Base-by-base conservation (phyloP, 2,329 filamentous ascomycete species). In the Ophiostoma perfectum region DNA sequence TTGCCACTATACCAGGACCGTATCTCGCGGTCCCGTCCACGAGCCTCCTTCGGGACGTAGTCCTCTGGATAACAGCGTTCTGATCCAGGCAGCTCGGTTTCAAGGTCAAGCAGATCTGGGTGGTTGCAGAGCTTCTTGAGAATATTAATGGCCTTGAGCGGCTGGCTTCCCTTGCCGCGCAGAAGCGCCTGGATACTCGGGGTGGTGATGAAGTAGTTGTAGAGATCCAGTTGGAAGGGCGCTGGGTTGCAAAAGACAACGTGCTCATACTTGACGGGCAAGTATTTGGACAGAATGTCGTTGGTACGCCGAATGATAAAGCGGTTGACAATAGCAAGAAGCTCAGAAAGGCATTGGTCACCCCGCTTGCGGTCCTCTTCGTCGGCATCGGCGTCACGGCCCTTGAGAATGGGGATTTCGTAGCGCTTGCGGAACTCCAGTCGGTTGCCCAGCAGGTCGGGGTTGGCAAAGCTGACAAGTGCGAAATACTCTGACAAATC, bases 71-170 rank as follows among this genome's bases (percentile, higher is more conserved):
- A 95, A 73, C 86, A 86, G 41, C 87, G 77, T 74, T 99, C 93
- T 69, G 90, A 93, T 4, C 95, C 95, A 0, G 94, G 93, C 42
- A 99, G 81, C 76, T 99, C 95, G 0, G 87, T 86, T 0, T 89
- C 82, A 1, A 98, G 83, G 70, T 93, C 91, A 45, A 99, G 86
- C 3, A 99, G 85, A 76, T 99, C 95, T 0, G 95, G 95, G 74
- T 99, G 95, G 74, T 99, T 99, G 82, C 96, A 99, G 14, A 99
- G 88, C 78, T 99, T 99, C 80, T 99, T 99, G 75, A 99, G 84
- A 73, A 99, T 88, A 63, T 92, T 93, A 77, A 99, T 99, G 7
- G 95, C 95, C 78, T 98, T 98, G 64, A 99, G 83, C 1, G 95
- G 95, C 75, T 98, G 94, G 70, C 93, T 97, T 39, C 93, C 94